Base-by-base conservation (phyloP, 1,139 yeast genomes). In the Candida mesenterica region DNA sequence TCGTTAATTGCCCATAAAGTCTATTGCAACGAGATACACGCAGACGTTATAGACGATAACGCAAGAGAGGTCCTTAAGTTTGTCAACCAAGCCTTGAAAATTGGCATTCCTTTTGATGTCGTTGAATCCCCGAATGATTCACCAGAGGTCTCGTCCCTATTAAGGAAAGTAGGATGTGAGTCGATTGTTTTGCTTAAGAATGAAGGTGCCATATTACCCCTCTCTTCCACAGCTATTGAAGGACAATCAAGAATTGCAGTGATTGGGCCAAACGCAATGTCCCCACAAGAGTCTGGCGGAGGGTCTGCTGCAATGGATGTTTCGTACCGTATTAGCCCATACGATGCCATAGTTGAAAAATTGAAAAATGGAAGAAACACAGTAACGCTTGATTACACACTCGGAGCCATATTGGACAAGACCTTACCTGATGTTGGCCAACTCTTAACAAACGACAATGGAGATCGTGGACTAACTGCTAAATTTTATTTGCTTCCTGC, bases 1-100 rank as follows among this genome's bases (percentile, higher is more conserved):
- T 60, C 60, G 14, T 58, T 67, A 16, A 53, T 74, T 12, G 34
- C 56, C 19, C 75, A 70, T 46, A 62, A 62, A 32, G 61, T 72
- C 24, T 46, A 45, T 30, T 46, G 61, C 18, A 62, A 52, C 38
- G 68, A 63, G 36, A 39, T 43, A 41, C 45, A 44, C 32, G 20
- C 23, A 12, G 48, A 49, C 26, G 44, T 42, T 10, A 40, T 52
- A 10, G 53, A 52, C 34, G 42, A 39, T 3, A 48, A 49, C 33
- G 52, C 36, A 24, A 34, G 53, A 4, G 23, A 38, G 13, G 48
- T 52, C 31, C 42, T 52, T 20, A 24, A 43, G 9, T 49, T 52
- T 24, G 32, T 52, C 34, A 45, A 48, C 35, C 42, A 48, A 13
- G 38, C 47, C 10, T 34, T 48, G 30, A 37, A 32, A 20, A 43